These are phyloP conservation scores for Xylaria flabelliformis DNA, from an alignment of 495 filamentous ascomycete species.

Conservation along the genomic window DNA sequence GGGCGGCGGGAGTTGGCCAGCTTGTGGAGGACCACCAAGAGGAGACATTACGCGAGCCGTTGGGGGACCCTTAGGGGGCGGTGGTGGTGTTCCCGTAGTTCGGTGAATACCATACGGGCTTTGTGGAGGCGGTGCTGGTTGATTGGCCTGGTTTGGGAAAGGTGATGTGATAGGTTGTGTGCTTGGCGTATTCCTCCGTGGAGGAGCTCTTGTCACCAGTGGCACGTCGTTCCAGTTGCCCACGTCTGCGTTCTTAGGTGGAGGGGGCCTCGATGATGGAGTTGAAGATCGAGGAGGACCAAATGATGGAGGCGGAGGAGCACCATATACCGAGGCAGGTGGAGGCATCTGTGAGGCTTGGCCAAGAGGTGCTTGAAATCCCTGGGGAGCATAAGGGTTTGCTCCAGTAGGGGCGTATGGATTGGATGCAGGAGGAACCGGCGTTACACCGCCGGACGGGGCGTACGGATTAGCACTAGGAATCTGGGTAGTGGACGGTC, in stretches of 20 bases:
- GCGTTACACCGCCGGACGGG: slow-evolving; percentile 47
- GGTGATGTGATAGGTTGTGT: slow-evolving; percentile 66
- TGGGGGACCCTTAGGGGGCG: slow-evolving; percentile 59
- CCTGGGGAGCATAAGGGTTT: slow-evolving; percentile 45
- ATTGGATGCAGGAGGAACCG: slow-evolving; percentile 37
- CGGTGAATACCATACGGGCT: slow-evolving; percentile 36
- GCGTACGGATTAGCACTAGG: slow-evolving; percentile 68
- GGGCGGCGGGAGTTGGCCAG: slow-evolving; percentile 54
- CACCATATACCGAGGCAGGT: slow-evolving; percentile 44
- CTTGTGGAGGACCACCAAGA: slow-evolving; percentile 55
- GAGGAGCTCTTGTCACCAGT: slow-evolving; percentile 76
- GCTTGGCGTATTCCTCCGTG: slow-evolving; percentile 74
- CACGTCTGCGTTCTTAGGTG: slow-evolving; percentile 71
- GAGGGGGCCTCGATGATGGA: slow-evolving; percentile 65
- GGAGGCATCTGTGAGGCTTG: slow-evolving; percentile 38
- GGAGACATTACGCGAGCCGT: slow-evolving; percentile 61
- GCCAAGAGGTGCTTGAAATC: slow-evolving; percentile 40
- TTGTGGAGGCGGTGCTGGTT: slow-evolving; percentile 59
- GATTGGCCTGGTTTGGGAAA: slow-evolving; percentile 65
- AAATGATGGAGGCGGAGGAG: slow-evolving; percentile 42
- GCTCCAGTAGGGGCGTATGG: slow-evolving; percentile 38
- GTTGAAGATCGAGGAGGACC: slow-evolving; percentile 59
- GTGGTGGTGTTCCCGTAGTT: slow-evolving; percentile 37
- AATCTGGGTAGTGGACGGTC: slow-evolving; percentile 43
- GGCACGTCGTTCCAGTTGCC: slow-evolving; percentile 96